Conservation (phyloP, 192 early-diverging fungal genomes). For the Coemansia sp. region DNA sequence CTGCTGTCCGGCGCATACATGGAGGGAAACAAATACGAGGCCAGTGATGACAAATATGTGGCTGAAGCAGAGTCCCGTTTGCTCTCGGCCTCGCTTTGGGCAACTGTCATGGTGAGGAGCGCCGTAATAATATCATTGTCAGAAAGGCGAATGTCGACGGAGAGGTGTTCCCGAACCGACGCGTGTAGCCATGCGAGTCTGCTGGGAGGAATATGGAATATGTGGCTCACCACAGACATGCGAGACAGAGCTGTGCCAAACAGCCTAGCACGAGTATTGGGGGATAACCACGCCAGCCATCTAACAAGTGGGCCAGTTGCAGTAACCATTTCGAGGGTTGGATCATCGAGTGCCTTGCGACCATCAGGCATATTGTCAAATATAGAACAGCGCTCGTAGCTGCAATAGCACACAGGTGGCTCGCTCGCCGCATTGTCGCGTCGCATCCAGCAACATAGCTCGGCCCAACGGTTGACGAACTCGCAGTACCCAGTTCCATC, state of each 20-base stretch:
- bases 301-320: neutral
- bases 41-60: too few species aligned
- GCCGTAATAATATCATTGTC: too few species aligned
- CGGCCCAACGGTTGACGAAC: conserved; percentile 27
- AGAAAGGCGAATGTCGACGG: too few species aligned
- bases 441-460: neutral
- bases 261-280: conserved; percentile 1
- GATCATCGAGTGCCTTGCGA: neutral
- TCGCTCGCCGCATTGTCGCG: too few species aligned
- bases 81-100: too few species aligned
- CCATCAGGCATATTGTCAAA: neutral
- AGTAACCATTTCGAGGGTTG: neutral
- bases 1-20: too few species aligned
- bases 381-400: neutral
- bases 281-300: conserved; percentile 15
- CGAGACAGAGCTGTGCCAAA: neutral
- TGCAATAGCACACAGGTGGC: neutral
- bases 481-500: conserved; percentile 11
- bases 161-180: too few species aligned
- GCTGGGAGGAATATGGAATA: conserved; percentile 8
- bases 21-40: too few species aligned
- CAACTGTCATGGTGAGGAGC: too few species aligned
- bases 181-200: neutral
- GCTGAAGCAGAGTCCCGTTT: too few species aligned
- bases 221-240: neutral